Conservation (phyloP, 768 basidiomycete genomes). For the Tephrocybe rancida region DNA sequence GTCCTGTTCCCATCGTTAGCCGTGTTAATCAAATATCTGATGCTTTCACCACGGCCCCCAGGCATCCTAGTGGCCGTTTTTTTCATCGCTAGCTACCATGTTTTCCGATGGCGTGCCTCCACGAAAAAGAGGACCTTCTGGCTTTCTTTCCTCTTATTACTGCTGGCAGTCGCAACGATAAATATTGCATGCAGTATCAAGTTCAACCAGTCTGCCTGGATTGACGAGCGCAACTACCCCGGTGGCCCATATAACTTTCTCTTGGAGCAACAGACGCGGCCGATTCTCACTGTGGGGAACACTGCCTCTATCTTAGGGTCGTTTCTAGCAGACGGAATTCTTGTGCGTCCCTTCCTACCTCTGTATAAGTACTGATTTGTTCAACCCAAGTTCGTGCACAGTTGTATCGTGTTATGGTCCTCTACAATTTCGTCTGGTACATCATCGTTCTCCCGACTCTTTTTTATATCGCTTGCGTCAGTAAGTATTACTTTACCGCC, state of each 20-base stretch:
- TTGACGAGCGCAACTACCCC: constrained; percentile 28
- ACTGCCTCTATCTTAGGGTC: constrained; percentile 30
- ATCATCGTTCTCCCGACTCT: constrained; percentile 5
- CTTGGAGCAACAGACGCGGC: constrained; percentile 20
- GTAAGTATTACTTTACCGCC: not conserved
- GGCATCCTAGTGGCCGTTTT: constrained; percentile 20
- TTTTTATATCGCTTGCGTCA: constrained; percentile 11
- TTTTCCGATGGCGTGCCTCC: constrained; percentile 7
- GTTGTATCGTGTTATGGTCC: constrained; percentile 14
- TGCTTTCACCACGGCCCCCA: too few species aligned
- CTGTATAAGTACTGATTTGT: not conserved
- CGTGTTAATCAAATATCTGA: too few species aligned
- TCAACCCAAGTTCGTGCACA: not conserved
- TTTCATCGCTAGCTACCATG: constrained; percentile 13
- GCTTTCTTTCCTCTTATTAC: constrained; percentile 3
- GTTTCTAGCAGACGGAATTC: constrained; percentile 36
- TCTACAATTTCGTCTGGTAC: constrained; percentile 11
- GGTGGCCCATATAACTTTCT: constrained; percentile 38
- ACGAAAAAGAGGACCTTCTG: constrained; percentile 2
- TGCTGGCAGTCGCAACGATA: constrained; percentile 14
- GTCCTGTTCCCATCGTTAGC: too few species aligned
- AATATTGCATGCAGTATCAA: constrained; percentile 20
- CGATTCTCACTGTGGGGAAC: constrained; percentile 23
- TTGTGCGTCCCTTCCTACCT: constrained; percentile 31
- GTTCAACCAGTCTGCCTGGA: constrained; percentile 31